Percentiles rank a stretch among this genome's conserved stretches.
Conservation (phyloP, 805 yeast genomes). For the Metschnikowia colocasiae region DNA sequence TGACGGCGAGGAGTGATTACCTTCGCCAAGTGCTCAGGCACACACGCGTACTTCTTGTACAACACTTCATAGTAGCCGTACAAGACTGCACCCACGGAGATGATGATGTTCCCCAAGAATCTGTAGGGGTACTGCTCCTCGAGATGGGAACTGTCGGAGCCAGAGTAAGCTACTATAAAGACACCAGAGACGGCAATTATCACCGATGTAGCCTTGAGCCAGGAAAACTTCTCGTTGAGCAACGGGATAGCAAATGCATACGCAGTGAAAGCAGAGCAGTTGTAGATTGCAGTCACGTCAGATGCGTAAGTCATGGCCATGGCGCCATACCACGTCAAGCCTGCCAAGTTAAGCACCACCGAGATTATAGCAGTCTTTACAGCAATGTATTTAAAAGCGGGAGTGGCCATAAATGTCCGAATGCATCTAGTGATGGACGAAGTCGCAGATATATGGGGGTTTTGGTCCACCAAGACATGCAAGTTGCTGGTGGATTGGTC, state of each 20-base stretch:
- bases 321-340: constrained; percentile 81
- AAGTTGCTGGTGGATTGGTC: constrained; percentile 33
- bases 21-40: constrained; percentile 52
- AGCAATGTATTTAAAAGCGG: constrained; percentile 48
- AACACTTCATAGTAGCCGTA: constrained; percentile 83
- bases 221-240: constrained; percentile 60
- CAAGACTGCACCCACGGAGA: constrained; percentile 67
- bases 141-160: constrained; percentile 23
- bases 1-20: constrained; percentile 56
- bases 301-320: constrained; percentile 77
- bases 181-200: constrained; percentile 72
- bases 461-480: constrained; percentile 32
- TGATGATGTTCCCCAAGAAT: constrained; percentile 64
- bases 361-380: constrained; percentile 44
- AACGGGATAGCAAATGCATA: constrained; percentile 78
- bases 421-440: constrained; percentile 33
- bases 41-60: constrained; percentile 72
- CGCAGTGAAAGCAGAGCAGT: constrained; percentile 87
- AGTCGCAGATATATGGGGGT: constrained; percentile 34
- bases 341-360: constrained; percentile 65
- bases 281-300: constrained; percentile 87
- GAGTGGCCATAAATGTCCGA: constrained; percentile 37
- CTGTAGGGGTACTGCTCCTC: constrained; percentile 51
- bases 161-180: constrained; percentile 70
- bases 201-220: constrained; percentile 65